Percentiles rank a stretch among this genome's conserved stretches.
Conservation (phyloP, 257 asterid genomes). For the Solanum ossicruentum region DNA sequence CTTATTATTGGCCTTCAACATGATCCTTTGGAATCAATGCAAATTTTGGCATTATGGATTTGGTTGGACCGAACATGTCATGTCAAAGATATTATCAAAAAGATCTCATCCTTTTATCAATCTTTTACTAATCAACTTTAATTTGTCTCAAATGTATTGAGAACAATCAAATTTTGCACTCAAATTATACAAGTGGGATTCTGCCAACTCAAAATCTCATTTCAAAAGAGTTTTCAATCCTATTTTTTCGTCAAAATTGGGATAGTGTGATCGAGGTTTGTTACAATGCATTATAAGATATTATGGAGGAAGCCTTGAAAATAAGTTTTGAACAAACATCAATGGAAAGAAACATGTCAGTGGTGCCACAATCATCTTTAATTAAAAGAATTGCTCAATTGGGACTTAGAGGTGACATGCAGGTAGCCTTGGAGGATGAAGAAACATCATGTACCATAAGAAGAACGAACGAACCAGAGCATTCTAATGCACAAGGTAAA, state of each 20-base stretch:
- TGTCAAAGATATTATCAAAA: conserved; percentile 9
- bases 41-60: conserved; percentile 41
- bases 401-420: not conserved
- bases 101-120: conserved; percentile 17
- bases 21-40: conserved; percentile 33
- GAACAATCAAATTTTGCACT: not conserved
- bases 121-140: conserved; percentile 12
- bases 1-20: conserved; percentile 38
- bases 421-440: no score
- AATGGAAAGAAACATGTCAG: not conserved
- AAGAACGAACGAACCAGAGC: conserved; percentile 29
- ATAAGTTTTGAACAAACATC: not conserved
- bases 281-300: conserved; percentile 25
- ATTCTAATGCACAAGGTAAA: conserved; percentile 42
- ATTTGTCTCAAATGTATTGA: conserved; percentile 26
- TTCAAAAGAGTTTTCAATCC: conserved; percentile 11
- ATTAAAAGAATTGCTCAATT: not conserved
- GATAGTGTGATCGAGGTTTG: conserved; percentile 5
- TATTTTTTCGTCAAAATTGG: conserved; percentile 14
- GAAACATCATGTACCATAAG: not conserved
- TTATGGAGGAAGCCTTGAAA: conserved; percentile 15
- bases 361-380: not conserved
- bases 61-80: conserved; percentile 37
- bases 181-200: conserved; percentile 11
- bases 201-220: conserved; percentile 24